Conservation (phyloP, 208 protist species). For the Trypanosoma theileri region DNA sequence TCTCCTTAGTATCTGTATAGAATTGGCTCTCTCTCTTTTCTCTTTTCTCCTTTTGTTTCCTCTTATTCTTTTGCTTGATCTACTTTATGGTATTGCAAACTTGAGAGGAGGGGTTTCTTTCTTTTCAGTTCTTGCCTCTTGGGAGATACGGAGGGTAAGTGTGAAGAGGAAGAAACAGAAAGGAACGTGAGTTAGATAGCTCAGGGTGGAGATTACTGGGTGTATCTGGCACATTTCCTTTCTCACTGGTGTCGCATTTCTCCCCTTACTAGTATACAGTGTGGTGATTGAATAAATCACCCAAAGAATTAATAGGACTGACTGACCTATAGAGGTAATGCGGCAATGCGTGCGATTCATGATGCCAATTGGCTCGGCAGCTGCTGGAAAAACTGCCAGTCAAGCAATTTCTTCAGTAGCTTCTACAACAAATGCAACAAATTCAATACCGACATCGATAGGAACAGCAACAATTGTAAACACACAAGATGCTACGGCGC, state of each 20-base stretch:
- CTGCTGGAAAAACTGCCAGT: background rate
- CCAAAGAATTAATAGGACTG: no score
- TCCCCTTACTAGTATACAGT: no score
- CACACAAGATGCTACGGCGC: constrained; percentile 28
- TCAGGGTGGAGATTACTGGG: no score
- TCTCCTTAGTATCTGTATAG: no score
- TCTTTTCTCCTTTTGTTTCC: background rate
- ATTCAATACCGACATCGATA: background rate
- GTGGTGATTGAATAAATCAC: no score
- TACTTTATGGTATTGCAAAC: background rate
- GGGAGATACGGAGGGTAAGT: background rate
- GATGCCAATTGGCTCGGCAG: constrained; percentile 10
- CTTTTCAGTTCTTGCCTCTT: background rate
- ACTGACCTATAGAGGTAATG: background rate
- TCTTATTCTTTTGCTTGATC: constrained; percentile 7
- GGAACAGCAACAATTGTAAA: background rate
- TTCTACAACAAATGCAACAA: constrained; percentile 18
- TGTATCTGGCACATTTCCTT: no score
- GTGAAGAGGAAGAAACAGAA: background rate
- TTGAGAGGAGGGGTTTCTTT: background rate
- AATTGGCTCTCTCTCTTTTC: no score
- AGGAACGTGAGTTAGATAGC: no score
- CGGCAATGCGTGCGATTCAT: constrained; percentile 3
- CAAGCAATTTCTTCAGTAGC: background rate
- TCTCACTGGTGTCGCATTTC: no score